Evolutionary conservation across 2,329 filamentous ascomycete genomes (phyloP).

Genomic region (Sphaerostilbella broomeana): DNA sequence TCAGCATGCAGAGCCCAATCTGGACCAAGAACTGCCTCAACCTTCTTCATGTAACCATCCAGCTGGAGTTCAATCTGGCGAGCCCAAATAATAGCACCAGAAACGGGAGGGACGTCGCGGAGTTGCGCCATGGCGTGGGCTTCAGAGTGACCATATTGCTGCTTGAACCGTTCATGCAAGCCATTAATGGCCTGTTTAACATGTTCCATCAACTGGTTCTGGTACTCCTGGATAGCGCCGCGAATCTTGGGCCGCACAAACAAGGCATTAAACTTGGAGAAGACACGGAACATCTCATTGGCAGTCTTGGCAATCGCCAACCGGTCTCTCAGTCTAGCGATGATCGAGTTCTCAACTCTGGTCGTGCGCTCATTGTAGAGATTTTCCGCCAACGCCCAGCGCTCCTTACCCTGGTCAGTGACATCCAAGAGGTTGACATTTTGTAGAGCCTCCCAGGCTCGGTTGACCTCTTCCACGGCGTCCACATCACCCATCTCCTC

Average conservation of each 20-base stretch:
- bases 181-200: conserved; percentile 93
- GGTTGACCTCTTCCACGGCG: conserved; percentile 89
- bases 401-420: conserved; percentile 77
- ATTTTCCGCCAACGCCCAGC: conserved; percentile 91
- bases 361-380: conserved; percentile 97
- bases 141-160: conserved; percentile 97
- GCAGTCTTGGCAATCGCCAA: conserved; percentile 93
- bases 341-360: conserved; percentile 97
- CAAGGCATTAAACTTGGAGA: conserved; percentile 98
- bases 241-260: conserved; percentile 99
- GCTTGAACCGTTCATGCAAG: conserved; percentile 95
- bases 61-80: conserved; percentile 95
- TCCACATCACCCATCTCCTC: conserved; percentile 97
- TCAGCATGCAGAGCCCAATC: conserved; percentile 94
- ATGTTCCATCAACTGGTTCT: conserved; percentile 95
- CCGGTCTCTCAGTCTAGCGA: conserved; percentile 84
- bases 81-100: conserved; percentile 95
- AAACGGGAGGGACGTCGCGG: conserved; percentile 89
- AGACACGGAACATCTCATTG: conserved; percentile 99
- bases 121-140: conserved; percentile 97
- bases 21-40: conserved; percentile 93
- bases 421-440: conserved; percentile 95
- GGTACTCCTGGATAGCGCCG: conserved; percentile 94
- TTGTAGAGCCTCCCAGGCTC: conserved; percentile 88
- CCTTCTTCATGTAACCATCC: conserved; percentile 95